Conservation (phyloP, 371 early-diverging fungal species). For the Mucor sp. region DNA sequence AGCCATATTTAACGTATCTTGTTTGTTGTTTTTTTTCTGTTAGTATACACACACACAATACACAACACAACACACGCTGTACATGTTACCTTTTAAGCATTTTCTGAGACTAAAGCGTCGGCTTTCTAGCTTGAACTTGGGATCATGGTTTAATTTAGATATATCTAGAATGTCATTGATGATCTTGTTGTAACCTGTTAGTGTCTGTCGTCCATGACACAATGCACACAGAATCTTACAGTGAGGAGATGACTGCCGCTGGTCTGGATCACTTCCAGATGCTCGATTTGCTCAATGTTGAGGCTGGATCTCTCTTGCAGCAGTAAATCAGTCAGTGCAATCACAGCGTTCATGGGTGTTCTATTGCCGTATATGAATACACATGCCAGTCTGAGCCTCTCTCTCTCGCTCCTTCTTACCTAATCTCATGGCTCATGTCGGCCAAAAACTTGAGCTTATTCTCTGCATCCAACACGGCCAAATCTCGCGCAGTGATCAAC, state of each 20-base stretch:
- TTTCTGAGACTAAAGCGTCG: slow-evolving; percentile 59
- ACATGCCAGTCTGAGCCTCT: neutral
- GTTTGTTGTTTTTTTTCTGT: neutral
- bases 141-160: slow-evolving; percentile 63
- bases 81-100: slow-evolving; percentile 61
- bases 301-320: slow-evolving; percentile 53
- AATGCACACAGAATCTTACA: slow-evolving; percentile 17
- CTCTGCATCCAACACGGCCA: slow-evolving; percentile 57
- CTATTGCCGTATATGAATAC: slow-evolving; percentile 12
- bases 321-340: slow-evolving; percentile 59
- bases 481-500: slow-evolving; percentile 49
- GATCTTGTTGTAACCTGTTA: slow-evolving; percentile 33
- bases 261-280: slow-evolving; percentile 62
- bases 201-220: neutral
- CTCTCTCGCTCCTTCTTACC: slow-evolving; percentile 16
- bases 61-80: neutral
- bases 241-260: slow-evolving; percentile 64
- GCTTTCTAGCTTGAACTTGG: slow-evolving; percentile 57
- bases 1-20: slow-evolving; percentile 54
- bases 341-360: slow-evolving; percentile 67
- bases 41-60: no score
- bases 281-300: slow-evolving; percentile 55
- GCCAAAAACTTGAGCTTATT: slow-evolving; percentile 65
- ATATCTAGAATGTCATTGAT: slow-evolving; percentile 65
- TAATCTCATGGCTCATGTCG: slow-evolving; percentile 59